These are phyloP conservation scores for Panicum miliaceum DNA, from an alignment of 176 grass and related monocot genomes.

Conservation along the genomic window DNA sequence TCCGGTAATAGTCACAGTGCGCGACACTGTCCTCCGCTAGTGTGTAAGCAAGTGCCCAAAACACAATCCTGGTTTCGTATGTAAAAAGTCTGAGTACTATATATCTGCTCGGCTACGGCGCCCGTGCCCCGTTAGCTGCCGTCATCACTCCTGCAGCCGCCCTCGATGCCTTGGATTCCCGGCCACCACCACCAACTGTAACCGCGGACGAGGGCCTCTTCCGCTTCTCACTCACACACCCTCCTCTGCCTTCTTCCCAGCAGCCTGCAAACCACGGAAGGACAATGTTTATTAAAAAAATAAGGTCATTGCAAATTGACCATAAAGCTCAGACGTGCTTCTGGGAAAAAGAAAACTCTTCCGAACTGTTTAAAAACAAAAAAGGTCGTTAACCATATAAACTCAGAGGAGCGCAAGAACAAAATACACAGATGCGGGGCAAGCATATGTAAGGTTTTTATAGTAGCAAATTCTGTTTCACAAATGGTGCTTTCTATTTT, in stretches of 20 bases:
- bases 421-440: background rate
- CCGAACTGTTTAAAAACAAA: background rate
- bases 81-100: no score
- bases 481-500: background rate
- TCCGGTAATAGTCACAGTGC: no score
- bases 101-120: no score
- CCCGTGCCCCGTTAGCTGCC: background rate
- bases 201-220: background rate
- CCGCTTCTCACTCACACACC: background rate
- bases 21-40: no score
- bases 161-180: background rate
- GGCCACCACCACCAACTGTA: background rate
- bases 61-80: no score
- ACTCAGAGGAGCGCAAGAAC: background rate
- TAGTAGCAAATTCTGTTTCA: background rate
- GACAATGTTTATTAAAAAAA: background rate
- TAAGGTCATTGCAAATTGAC: background rate
- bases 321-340: background rate
- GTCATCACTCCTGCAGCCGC: background rate
- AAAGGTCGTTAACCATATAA: background rate
- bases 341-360: no score
- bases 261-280: constrained; percentile 16
- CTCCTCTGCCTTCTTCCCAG: background rate
- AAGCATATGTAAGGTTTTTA: background rate
- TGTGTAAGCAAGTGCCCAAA: no score